These are phyloP conservation scores for Populus nigra DNA, from an alignment of 345 rosid species.

Conservation along the genomic window DNA sequence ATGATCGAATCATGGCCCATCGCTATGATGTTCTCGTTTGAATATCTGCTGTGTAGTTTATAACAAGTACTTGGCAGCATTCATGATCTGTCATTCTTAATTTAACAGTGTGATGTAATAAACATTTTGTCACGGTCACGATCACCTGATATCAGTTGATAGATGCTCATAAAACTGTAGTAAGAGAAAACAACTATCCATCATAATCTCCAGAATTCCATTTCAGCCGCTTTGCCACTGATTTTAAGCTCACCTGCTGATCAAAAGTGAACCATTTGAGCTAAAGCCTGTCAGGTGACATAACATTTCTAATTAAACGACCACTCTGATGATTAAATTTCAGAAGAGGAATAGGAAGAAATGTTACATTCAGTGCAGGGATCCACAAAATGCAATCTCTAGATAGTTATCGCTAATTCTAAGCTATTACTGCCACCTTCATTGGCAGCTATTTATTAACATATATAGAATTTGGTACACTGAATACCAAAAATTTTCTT, in stretches of 20 bases:
- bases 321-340: neutral
- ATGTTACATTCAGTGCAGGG: neutral
- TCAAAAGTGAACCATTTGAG: neutral
- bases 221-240: neutral
- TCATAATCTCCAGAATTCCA: neutral
- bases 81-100: neutral
- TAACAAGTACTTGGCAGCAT: neutral
- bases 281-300: neutral
- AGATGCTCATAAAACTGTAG: neutral
- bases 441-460: neutral
- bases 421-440: neutral
- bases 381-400: neutral
- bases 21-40: neutral
- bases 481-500: neutral
- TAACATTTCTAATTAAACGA: neutral
- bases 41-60: neutral
- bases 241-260: neutral
- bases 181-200: neutral
- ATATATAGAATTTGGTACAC: constrained; percentile 1
- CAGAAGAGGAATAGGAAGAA: neutral
- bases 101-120: neutral
- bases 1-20: neutral
- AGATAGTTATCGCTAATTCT: neutral
- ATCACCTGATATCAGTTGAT: neutral
- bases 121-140: neutral